Percentiles rank a stretch among this genome's conserved stretches.
These are phyloP conservation scores for Beauveria varroae DNA, from an alignment of 2,329 filamentous ascomycete species.

Conservation along the genomic window DNA sequence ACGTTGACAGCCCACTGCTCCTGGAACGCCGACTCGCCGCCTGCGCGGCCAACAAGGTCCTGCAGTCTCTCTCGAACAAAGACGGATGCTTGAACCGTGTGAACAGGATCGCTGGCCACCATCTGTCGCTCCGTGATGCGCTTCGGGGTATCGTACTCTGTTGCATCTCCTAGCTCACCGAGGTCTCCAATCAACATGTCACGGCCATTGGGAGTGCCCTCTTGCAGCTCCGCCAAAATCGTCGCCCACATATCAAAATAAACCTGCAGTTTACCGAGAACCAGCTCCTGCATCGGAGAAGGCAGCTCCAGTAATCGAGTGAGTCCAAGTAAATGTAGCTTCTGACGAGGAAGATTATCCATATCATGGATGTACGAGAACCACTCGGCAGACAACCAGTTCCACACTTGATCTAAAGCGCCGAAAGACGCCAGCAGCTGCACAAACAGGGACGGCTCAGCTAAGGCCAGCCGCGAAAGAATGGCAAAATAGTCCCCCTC, in stretches of 20 bases:
- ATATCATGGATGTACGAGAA: constrained; percentile 63
- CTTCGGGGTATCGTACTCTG: constrained; percentile 50
- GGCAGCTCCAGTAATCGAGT: constrained; percentile 63
- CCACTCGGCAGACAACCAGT: constrained; percentile 55
- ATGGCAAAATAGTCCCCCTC: constrained; percentile 83
- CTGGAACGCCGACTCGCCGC: constrained; percentile 60
- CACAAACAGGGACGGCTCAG: constrained; percentile 62
- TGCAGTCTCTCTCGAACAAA: constrained; percentile 59
- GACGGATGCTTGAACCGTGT: constrained; percentile 53
- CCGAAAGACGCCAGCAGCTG: constrained; percentile 44
- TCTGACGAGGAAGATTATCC: constrained; percentile 57
- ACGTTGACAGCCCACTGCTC: constrained; percentile 66
- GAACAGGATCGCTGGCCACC: constrained; percentile 55
- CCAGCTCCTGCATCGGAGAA: constrained; percentile 48
- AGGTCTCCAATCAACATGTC: constrained; percentile 42
- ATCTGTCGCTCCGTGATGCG: constrained; percentile 46
- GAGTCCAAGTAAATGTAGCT: constrained; percentile 65
- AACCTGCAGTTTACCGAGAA: constrained; percentile 58
- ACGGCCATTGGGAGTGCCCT: constrained; percentile 43
- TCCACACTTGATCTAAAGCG: constrained; percentile 44
- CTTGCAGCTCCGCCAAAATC: constrained; percentile 58
- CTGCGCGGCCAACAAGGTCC: constrained; percentile 48
- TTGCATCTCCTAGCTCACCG: constrained; percentile 26
- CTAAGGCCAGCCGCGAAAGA: constrained; percentile 68
- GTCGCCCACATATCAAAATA: constrained; percentile 70